phyloP scores from a whole-genome alignment of 371 early-diverging fungal species.

The Umbelopsis sp. region DNA sequence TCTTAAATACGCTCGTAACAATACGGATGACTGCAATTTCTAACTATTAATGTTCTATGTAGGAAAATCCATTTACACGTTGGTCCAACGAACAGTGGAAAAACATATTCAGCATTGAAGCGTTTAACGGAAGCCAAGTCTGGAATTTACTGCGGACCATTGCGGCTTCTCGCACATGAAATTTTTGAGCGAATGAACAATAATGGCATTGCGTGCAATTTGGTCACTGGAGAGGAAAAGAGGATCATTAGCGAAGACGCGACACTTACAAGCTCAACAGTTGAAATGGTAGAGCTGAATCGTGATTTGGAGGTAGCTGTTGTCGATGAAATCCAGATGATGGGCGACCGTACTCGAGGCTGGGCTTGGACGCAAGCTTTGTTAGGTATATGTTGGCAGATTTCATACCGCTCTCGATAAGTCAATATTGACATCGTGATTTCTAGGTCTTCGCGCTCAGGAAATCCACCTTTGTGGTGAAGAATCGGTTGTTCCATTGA shows the following conservation, averaged over 20 bases:
- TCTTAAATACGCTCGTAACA: too few species aligned
- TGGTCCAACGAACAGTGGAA: conserved; percentile 97
- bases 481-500: conserved; percentile 79
- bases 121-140: conserved; percentile 64
- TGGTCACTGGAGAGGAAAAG: conserved; percentile 93
- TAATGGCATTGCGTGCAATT: conserved; percentile 74
- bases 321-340: conserved; percentile 97
- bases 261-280: conserved; percentile 73
- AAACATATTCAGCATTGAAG: conserved; percentile 88
- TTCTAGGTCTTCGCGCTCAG: conserved; percentile 65
- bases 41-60: background rate
- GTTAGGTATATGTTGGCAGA: conserved; percentile 43
- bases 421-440: background rate
- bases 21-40: too few species aligned
- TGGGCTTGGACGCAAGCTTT: conserved; percentile 97
- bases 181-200: conserved; percentile 85
- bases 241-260: conserved; percentile 56
- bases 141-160: conserved; percentile 92
- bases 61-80: conserved; percentile 90
- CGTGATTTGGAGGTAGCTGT: conserved; percentile 84
- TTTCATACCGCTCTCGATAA: background rate
- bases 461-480: conserved; percentile 97
- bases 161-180: conserved; percentile 93
- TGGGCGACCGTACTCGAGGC: conserved; percentile 84
- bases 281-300: conserved; percentile 86